Evolutionary conservation across 495 filamentous ascomycete genomes (phyloP).

Genomic region (Penicillium fimorum): DNA sequence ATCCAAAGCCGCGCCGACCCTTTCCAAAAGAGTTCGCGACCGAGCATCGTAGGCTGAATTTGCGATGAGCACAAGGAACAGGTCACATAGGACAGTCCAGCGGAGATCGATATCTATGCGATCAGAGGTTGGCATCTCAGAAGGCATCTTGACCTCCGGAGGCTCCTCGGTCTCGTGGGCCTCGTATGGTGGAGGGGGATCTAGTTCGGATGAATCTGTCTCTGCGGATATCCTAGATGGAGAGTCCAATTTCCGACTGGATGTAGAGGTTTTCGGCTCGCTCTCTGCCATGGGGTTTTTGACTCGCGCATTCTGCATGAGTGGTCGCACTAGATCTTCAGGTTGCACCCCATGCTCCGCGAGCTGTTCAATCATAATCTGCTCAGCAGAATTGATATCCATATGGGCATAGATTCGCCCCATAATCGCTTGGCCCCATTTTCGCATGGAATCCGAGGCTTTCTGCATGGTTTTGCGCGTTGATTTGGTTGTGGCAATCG

Average conservation of each 20-base stretch:
- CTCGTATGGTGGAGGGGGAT: constrained; percentile 70
- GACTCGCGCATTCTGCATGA: constrained; percentile 92
- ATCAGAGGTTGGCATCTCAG: constrained; percentile 72
- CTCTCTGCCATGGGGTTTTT: constrained; percentile 80
- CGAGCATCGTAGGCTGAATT: constrained; percentile 91
- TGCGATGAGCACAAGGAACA: constrained; percentile 93
- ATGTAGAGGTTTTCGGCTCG: constrained; percentile 30
- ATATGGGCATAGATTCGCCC: constrained; percentile 89
- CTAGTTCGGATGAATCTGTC: constrained; percentile 33
- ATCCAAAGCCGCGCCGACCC: constrained; percentile 72
- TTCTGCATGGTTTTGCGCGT: constrained; percentile 67
- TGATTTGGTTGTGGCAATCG: constrained; percentile 49
- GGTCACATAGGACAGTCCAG: constrained; percentile 96
- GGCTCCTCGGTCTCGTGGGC: constrained; percentile 67
- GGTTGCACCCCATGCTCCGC: constrained; percentile 87
- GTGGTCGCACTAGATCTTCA: constrained; percentile 72
- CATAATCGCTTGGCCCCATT: constrained; percentile 99
- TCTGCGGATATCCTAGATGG: constrained; percentile 30
- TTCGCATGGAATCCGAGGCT: constrained; percentile 75
- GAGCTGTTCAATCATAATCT: constrained; percentile 98
- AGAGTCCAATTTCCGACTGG: constrained; percentile 29
- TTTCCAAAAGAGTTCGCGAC: constrained; percentile 81
- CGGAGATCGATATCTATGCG: constrained; percentile 95
- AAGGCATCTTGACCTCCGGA: constrained; percentile 73
- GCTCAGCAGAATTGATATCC: constrained; percentile 86